phyloP scores from a whole-genome alignment of 495 filamentous ascomycete genomes.

The Aspergillus ostianus region DNA sequence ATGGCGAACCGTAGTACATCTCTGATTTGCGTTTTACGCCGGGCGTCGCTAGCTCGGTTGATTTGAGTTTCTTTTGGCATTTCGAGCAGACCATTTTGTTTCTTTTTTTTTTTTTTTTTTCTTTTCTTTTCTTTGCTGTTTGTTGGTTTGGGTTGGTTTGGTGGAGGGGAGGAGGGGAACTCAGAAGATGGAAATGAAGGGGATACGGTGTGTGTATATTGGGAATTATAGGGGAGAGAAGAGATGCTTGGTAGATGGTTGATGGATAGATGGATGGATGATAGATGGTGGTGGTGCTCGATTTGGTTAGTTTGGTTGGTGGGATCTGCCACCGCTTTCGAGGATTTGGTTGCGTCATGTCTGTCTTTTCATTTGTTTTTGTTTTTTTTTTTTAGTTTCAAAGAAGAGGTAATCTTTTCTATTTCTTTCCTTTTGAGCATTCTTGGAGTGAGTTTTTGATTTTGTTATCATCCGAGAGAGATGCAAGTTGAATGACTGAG shows the following conservation, averaged over 20 bases:
- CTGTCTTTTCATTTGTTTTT: not conserved
- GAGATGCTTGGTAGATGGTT: not conserved
- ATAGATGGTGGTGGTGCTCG: not conserved
- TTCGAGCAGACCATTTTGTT: conserved; percentile 65
- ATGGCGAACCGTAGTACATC: conserved; percentile 67
- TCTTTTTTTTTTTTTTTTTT: conserved; percentile 31
- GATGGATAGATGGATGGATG: not conserved
- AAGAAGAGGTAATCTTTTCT: too few species aligned
- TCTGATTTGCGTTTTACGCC: conserved; percentile 70
- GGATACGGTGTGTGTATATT: not conserved
- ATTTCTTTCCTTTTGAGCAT: too few species aligned
- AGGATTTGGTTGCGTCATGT: not conserved
- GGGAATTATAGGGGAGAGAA: not conserved
- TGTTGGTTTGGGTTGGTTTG: conserved; percentile 4
- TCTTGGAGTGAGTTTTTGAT: too few species aligned
- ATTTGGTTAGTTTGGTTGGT: not conserved
- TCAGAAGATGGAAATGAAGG: too few species aligned
- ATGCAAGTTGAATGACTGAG: too few species aligned
- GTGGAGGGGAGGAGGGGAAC: not conserved
- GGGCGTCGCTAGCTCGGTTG: conserved; percentile 64
- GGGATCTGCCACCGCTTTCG: not conserved
- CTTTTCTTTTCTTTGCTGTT: conserved; percentile 4
- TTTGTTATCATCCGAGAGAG: too few species aligned
- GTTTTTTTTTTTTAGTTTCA: not conserved
- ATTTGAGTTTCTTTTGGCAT: conserved; percentile 61